phyloP scores from a whole-genome alignment of 768 basidiomycete species.

The Flagelloscypha sp. region DNA sequence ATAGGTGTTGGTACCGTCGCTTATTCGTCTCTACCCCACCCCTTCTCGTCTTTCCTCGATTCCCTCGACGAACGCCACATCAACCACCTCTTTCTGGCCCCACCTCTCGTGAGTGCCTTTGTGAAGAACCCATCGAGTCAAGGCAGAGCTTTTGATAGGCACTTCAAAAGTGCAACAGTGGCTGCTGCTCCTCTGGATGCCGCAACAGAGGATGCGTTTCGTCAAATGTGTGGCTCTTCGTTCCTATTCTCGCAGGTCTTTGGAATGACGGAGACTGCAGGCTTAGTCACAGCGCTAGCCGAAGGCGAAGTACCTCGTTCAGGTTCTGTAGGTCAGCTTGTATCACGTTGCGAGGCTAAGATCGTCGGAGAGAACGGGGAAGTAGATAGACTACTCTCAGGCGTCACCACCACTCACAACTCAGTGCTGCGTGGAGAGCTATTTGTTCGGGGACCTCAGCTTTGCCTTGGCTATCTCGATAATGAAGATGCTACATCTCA shows the following conservation, averaged over 20 bases:
- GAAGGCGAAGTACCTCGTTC: neutral
- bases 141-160: too few species aligned
- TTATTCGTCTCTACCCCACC: neutral
- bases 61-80: constrained; percentile 29
- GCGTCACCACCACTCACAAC: too few species aligned
- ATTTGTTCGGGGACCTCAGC: constrained; percentile 6
- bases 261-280: neutral
- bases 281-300: neutral
- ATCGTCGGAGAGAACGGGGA: constrained; percentile 12
- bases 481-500: constrained; percentile 1
- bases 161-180: constrained; percentile 21
- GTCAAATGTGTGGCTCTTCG: neutral
- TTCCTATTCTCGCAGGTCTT: neutral
- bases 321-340: constrained; percentile 5
- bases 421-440: constrained; percentile 11
- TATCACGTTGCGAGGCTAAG: constrained; percentile 10
- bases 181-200: neutral
- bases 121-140: constrained; percentile 26
- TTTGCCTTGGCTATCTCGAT: constrained; percentile 6
- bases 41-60: neutral
- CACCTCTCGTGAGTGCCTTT: constrained; percentile 24
- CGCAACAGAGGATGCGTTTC: neutral
- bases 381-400: too few species aligned
- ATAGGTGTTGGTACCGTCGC: neutral
- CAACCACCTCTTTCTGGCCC: constrained; percentile 20